Conservation (phyloP, 352 stramenopile species). For the Globisporangium alternatum region DNA sequence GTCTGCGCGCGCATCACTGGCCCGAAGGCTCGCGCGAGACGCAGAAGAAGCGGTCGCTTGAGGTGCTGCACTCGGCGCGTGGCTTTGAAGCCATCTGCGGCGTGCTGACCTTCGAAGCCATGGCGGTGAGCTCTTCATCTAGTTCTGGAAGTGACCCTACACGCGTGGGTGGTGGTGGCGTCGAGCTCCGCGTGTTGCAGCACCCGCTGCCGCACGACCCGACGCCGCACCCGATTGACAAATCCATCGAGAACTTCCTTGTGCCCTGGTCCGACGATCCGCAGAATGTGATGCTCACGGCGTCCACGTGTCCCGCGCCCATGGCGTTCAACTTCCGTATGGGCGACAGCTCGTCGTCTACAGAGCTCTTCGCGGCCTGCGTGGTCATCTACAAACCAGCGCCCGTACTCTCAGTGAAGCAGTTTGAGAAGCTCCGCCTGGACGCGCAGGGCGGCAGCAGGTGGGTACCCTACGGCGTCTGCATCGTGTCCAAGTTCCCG, state of each 20-base stretch:
- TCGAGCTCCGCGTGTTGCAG: slow-evolving; percentile 49
- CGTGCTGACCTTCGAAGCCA: slow-evolving; percentile 76
- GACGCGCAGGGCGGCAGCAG: slow-evolving; percentile 38
- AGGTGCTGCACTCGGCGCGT: slow-evolving; percentile 56
- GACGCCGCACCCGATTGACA: slow-evolving; percentile 42
- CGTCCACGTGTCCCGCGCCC: slow-evolving; percentile 45
- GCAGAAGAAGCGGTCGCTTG: slow-evolving; percentile 62
- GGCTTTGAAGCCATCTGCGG: slow-evolving; percentile 76
- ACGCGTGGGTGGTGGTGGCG: slow-evolving; percentile 8
- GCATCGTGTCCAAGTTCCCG: slow-evolving; percentile 79
- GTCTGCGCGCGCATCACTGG: slow-evolving; percentile 81
- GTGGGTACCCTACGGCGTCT: slow-evolving; percentile 82
- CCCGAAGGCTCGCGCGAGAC: slow-evolving; percentile 42
- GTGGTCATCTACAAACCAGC: slow-evolving; percentile 81
- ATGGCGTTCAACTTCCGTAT: slow-evolving; percentile 78
- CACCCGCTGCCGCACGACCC: slow-evolving; percentile 53
- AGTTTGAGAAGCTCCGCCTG: slow-evolving; percentile 56
- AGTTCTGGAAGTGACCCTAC: slow-evolving; percentile 17
- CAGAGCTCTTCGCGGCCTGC: slow-evolving; percentile 74
- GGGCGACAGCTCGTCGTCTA: slow-evolving; percentile 66
- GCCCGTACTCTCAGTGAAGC: slow-evolving; percentile 49
- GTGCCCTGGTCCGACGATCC: slow-evolving; percentile 57
- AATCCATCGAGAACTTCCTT: slow-evolving; percentile 72
- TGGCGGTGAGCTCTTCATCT: slow-evolving; percentile 23
- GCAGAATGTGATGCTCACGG: slow-evolving; percentile 37